Conservation (phyloP, 2,329 filamentous ascomycete genomes). For the Aspergillus eucalypticola region DNA sequence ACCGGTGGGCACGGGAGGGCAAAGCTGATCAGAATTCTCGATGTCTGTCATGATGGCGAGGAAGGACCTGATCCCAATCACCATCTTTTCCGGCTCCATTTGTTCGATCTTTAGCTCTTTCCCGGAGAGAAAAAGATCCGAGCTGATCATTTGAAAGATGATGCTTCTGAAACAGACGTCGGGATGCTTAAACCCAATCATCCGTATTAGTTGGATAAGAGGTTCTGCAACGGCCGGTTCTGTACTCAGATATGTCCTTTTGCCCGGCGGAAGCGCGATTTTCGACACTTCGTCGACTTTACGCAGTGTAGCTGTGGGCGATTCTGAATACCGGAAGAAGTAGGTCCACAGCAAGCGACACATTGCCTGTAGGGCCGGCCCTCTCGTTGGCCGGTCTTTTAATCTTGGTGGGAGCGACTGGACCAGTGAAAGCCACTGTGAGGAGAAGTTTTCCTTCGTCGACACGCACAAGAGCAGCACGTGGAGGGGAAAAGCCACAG, state of each 20-base stretch:
- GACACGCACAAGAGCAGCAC: constrained; percentile 87
- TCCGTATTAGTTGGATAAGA: constrained; percentile 87
- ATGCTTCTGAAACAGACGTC: constrained; percentile 90
- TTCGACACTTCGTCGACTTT: constrained; percentile 90
- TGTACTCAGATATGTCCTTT: constrained; percentile 76
- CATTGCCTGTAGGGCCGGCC: constrained; percentile 81
- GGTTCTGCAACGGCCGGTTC: constrained; percentile 85
- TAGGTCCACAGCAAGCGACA: constrained; percentile 94
- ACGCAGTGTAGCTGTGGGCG: constrained; percentile 64
- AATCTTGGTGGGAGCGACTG: constrained; percentile 75
- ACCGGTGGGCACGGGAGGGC: constrained; percentile 79
- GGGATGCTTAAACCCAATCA: constrained; percentile 90
- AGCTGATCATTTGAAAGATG: constrained; percentile 94
- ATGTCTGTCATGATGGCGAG: constrained; percentile 90
- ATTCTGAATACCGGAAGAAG: constrained; percentile 79
- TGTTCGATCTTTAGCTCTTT: constrained; percentile 86
- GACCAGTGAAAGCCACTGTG: constrained; percentile 83
- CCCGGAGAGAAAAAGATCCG: constrained; percentile 76
- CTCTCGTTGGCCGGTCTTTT: constrained; percentile 78
- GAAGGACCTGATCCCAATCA: constrained; percentile 95
- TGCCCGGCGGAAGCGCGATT: constrained; percentile 77
- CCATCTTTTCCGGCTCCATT: constrained; percentile 92
- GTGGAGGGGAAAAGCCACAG: constrained; percentile 81
- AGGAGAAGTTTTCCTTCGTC: constrained; percentile 75
- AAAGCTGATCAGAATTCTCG: constrained; percentile 75